Evolutionary conservation across 1,284 basidiomycete species (phyloP).

Genomic region (Austropuccinia psidii): DNA sequence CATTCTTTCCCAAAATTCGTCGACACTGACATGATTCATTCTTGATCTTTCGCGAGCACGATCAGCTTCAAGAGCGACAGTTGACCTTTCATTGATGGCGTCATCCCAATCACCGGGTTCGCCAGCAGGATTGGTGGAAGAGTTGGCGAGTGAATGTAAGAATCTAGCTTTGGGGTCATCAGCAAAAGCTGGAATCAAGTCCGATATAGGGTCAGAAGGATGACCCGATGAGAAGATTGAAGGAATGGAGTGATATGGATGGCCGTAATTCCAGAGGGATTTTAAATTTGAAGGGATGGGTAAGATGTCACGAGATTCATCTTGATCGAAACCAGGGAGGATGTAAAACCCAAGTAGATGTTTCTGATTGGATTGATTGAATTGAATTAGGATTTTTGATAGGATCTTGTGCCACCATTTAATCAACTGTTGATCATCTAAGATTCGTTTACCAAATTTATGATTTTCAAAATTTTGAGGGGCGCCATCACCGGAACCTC

Average conservation of each 20-base stretch:
- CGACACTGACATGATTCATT: slow-evolving; percentile 46
- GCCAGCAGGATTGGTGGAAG: slow-evolving; percentile 11
- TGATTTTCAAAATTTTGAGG: neutral
- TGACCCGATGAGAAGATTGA: neutral
- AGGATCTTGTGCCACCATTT: slow-evolving; percentile 29
- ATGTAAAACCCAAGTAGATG: slow-evolving; percentile 21
- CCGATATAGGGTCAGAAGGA: slow-evolving; percentile 1
- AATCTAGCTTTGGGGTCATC: slow-evolving; percentile 91
- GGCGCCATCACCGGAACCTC: slow-evolving; percentile 7
- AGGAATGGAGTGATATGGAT: slow-evolving; percentile 15
- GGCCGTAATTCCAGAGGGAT: slow-evolving; percentile 19
- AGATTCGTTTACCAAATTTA: slow-evolving; percentile 28
- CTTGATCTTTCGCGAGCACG: slow-evolving; percentile 33
- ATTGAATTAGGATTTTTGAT: neutral
- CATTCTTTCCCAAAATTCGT: slow-evolving; percentile 92
- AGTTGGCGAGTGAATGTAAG: slow-evolving; percentile 66
- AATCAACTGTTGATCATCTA: slow-evolving; percentile 29
- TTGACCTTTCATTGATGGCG: slow-evolving; percentile 9
- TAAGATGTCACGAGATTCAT: slow-evolving; percentile 11
- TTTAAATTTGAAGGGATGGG: neutral
- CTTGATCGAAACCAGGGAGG: slow-evolving; percentile 17
- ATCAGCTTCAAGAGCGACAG: slow-evolving; percentile 37
- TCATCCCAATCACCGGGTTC: slow-evolving; percentile 36
- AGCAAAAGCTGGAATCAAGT: slow-evolving; percentile 71
- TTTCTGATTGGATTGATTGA: neutral